Evolutionary conservation across 805 yeast genomes (phyloP).

Genomic region (Yarrowia yakushimensis): DNA sequence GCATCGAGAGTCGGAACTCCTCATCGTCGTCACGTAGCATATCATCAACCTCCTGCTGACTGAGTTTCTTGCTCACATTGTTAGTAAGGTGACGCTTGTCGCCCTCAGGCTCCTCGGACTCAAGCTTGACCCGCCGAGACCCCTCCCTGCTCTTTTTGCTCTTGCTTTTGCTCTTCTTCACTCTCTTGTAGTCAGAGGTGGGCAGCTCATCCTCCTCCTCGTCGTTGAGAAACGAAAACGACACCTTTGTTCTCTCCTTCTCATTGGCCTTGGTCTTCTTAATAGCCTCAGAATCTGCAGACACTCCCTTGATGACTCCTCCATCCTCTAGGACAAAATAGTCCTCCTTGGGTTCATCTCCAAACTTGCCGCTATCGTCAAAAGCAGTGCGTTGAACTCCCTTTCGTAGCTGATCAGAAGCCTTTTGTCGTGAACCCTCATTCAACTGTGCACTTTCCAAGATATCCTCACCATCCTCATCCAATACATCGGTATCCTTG

Average conservation of each 20-base stretch:
- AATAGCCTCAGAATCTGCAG: slow-evolving; percentile 30
- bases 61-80: slow-evolving; percentile 17
- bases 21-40: slow-evolving; percentile 41
- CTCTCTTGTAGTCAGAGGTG: slow-evolving; percentile 36
- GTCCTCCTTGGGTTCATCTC: slow-evolving; percentile 36
- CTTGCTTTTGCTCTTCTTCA: slow-evolving; percentile 41
- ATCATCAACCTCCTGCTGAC: slow-evolving; percentile 38
- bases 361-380: slow-evolving; percentile 33
- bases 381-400: slow-evolving; percentile 32
- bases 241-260: slow-evolving; percentile 29
- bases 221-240: slow-evolving; percentile 33
- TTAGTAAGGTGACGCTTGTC: slow-evolving; percentile 31
- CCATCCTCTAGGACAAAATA: slow-evolving; percentile 37
- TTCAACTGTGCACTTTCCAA: slow-evolving; percentile 43
- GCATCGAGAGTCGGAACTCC: slow-evolving; percentile 39
- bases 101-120: slow-evolving; percentile 36
- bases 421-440: slow-evolving; percentile 35
- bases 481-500: slow-evolving; percentile 44
- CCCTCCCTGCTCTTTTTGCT: slow-evolving; percentile 46
- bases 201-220: slow-evolving; percentile 27
- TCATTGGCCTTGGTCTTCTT: slow-evolving; percentile 24
- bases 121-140: slow-evolving; percentile 40
- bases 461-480: slow-evolving; percentile 41
- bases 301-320: slow-evolving; percentile 35
- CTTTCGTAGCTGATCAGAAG: slow-evolving; percentile 35